These are phyloP conservation scores for Aaosphaeria pasadenensis DNA, from an alignment of 2,329 filamentous ascomycete genomes.

Conservation along the genomic window DNA sequence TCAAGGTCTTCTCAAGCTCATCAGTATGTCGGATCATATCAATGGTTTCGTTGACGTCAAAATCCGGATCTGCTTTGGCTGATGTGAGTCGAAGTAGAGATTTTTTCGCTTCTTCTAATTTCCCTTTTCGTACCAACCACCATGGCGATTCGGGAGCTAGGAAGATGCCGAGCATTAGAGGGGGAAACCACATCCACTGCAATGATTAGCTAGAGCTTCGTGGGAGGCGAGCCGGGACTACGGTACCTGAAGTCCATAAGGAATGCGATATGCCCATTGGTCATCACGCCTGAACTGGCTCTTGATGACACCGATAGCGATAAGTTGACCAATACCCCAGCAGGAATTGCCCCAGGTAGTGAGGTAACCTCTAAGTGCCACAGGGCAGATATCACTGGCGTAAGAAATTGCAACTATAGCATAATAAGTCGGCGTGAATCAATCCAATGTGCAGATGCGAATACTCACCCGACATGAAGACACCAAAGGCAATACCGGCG, in stretches of 20 bases:
- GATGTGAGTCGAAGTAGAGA: neutral
- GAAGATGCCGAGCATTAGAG: neutral
- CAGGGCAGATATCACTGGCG: conserved; percentile 59
- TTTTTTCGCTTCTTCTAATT: neutral
- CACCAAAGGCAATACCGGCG: conserved; percentile 63
- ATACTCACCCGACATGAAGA: conserved; percentile 49
- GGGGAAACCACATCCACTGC: neutral
- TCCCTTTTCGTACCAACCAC: neutral
- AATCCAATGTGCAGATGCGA: too few species aligned
- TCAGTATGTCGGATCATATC: neutral
- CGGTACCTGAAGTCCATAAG: conserved; percentile 30
- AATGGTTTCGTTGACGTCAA: neutral
- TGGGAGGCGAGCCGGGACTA: too few species aligned
- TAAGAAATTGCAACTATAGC: conserved; percentile 61
- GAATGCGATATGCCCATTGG: conserved; percentile 8
- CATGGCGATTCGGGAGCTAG: conserved; percentile 1
- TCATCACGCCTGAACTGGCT: conserved; percentile 46
- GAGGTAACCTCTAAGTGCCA: conserved; percentile 55
- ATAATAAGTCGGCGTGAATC: too few species aligned
- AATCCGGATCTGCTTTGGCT: neutral
- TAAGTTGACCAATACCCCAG: conserved; percentile 62
- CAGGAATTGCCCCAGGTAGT: conserved; percentile 66
- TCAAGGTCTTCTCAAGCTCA: neutral
- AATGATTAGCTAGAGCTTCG: too few species aligned
- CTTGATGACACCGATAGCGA: conserved; percentile 58